Base-by-base conservation (phyloP, 75 land plant genomes). In the Ceratopteris richardii region DNA sequence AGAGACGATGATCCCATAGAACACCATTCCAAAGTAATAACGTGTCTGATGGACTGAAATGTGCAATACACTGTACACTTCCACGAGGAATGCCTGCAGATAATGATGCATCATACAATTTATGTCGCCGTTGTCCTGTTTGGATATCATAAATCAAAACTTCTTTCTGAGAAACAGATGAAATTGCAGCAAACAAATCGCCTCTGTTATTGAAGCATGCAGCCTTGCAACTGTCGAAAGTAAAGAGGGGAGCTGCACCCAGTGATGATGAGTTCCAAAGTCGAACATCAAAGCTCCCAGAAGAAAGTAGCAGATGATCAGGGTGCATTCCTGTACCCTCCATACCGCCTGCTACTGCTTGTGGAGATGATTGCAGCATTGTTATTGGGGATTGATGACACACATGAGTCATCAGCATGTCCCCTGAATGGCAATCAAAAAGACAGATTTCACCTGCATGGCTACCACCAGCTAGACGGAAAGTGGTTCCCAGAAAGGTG, bases 21-120 rank as follows among this genome's bases (percentile, higher is more conserved):
- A 87, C 79, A 6, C 99, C 99, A 80, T 84, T 91, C 97, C 99
- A 95, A 2, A 95, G 76, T 24, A 90, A 61, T 76, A 95, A 73
- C 4, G 77, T 56, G 58, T 95, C 99, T 10, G 66, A 75, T 54
- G 97, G 93, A 57, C 78, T 90, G 54, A 95, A 95, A 59, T 95
- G 99, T 25, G 93, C 73, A 31, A 66, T 74, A 0, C 86, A 73
- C 64, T 78, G 90, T 3, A 50, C 54, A 63, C 80, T 85, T 5
- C 84, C 83, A 27, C 87, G 81, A 29, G 67, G 66, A 18, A 55
- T 14, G 10, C 80, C 82, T 26, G 85, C 40, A 31, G 68, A 58
- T 31, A 53, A 58, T 31, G 67, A 66, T 46, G 56, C 71, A 44
- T 90, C 97, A 2, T 80, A 67, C 26, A 95, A 64, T 46, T 54